Conservation (phyloP, 2,329 filamentous ascomycete species). For the Aspergillus latus region DNA sequence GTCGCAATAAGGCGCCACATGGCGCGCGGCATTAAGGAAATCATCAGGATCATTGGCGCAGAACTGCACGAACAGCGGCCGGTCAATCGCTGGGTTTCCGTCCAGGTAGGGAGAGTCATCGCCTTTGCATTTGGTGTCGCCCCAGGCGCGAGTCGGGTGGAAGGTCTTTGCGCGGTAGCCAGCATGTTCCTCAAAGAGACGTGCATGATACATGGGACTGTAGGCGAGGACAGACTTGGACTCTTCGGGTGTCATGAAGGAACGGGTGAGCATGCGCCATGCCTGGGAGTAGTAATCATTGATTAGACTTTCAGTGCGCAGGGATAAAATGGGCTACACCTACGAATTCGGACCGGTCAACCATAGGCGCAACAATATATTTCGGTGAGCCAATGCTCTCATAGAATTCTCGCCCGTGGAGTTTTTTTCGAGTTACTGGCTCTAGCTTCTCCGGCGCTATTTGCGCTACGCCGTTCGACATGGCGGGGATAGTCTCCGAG, state of each 20-base stretch:
- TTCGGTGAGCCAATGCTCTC: constrained; percentile 91
- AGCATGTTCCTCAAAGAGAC: constrained; percentile 74
- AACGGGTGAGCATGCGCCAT: constrained; percentile 94
- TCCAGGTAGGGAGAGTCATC: constrained; percentile 64
- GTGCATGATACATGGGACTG: constrained; percentile 93
- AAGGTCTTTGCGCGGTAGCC: constrained; percentile 80
- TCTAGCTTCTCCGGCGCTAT: constrained; percentile 20
- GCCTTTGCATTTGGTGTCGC: constrained; percentile 23
- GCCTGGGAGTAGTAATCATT: constrained; percentile 57
- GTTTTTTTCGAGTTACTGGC: constrained; percentile 50
- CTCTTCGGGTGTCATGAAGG: constrained; percentile 71
- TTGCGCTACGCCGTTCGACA: constrained; percentile 21
- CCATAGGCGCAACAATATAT: constrained; percentile 92
- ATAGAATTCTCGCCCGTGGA: constrained; percentile 87
- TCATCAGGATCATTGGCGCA: constrained; percentile 60
- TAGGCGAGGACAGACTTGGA: constrained; percentile 75
- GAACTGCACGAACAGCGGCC: constrained; percentile 94
- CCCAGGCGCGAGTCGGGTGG: constrained; percentile 58
- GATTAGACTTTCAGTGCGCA: neutral
- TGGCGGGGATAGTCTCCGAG: constrained; percentile 20
- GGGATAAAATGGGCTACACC: constrained; percentile 33
- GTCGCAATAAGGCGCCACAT: constrained; percentile 84
- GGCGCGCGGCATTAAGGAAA: constrained; percentile 64
- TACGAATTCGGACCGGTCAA: constrained; percentile 97
- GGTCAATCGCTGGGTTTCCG: constrained; percentile 79